These are phyloP conservation scores for Cercophora samala DNA, from an alignment of 495 filamentous ascomycete species.

Conservation along the genomic window DNA sequence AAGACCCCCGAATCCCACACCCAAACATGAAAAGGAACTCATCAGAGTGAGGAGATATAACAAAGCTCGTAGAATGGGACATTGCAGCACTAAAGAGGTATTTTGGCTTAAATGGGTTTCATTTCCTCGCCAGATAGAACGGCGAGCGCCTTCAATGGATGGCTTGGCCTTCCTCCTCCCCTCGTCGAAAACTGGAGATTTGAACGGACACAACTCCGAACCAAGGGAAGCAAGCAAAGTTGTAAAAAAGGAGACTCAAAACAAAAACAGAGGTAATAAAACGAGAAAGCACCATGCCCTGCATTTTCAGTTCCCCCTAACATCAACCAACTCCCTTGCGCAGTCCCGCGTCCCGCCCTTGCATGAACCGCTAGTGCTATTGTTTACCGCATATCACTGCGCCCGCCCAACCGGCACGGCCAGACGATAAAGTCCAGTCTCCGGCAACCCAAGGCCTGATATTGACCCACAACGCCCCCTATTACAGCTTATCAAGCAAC, in stretches of 20 bases:
- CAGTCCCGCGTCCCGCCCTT: conserved; percentile 23
- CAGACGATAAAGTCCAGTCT: conserved; percentile 5
- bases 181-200: neutral
- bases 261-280: conserved; percentile 22
- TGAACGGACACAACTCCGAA: conserved; percentile 6
- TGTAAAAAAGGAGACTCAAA: conserved; percentile 21
- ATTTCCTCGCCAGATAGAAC: conserved; percentile 2
- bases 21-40: too few relatives aligned
- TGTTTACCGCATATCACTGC: conserved; percentile 24
- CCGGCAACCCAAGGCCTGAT: neutral
- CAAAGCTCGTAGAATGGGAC: neutral
- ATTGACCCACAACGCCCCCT: neutral
- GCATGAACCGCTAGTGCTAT: conserved; percentile 25
- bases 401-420: conserved; percentile 12
- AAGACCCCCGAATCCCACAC: too few relatives aligned
- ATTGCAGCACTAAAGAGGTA: neutral
- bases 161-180: neutral
- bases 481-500: neutral
- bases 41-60: neutral
- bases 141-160: neutral
- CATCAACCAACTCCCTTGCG: conserved; percentile 37
- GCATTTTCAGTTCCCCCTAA: conserved; percentile 36
- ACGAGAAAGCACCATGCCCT: conserved; percentile 32
- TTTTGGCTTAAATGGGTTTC: neutral
- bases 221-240: conserved; percentile 8